Percentiles rank a stretch among this genome's conserved stretches.
These are phyloP conservation scores for Marasmius sp. DNA, from an alignment of 1,284 basidiomycete genomes.

Conservation along the genomic window DNA sequence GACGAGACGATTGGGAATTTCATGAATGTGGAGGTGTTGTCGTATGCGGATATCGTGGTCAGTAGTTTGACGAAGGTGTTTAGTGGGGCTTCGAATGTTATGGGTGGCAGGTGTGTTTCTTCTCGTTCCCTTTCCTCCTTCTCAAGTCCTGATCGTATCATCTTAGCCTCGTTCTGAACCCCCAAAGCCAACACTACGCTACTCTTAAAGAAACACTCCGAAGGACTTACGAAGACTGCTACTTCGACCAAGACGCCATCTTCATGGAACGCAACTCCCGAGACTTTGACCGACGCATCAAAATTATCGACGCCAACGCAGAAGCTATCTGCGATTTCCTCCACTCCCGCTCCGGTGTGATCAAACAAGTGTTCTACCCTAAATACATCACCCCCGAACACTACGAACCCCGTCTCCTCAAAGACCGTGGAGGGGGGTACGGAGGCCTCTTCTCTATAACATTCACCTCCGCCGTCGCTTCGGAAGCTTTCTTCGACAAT, in stretches of 20 bases:
- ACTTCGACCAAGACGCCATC: constrained; percentile 91
- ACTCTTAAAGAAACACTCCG: constrained; percentile 62
- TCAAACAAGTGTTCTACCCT: constrained; percentile 91
- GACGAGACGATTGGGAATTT: constrained; percentile 98
- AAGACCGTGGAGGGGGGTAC: constrained; percentile 61
- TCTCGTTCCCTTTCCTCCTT: constrained; percentile 1
- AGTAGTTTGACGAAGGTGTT: constrained; percentile 96
- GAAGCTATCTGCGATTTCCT: constrained; percentile 82
- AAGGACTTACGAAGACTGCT: constrained; percentile 81
- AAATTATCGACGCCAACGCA: constrained; percentile 81
- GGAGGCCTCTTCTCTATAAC: constrained; percentile 93
- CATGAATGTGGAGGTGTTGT: constrained; percentile 91
- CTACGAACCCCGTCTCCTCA: constrained; percentile 70
- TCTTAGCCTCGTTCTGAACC: constrained; percentile 82
- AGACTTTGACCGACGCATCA: constrained; percentile 81
- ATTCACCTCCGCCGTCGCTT: constrained; percentile 71
- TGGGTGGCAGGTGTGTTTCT: constrained; percentile 88
- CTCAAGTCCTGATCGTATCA: neutral
- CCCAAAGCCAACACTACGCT: constrained; percentile 67
- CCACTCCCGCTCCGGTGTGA: constrained; percentile 59
- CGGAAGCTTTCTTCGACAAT: constrained; percentile 85
- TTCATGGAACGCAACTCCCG: constrained; percentile 98
- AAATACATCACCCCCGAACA: constrained; percentile 76
- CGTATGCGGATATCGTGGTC: constrained; percentile 91
- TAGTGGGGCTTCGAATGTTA: constrained; percentile 93